Evolutionary conservation across 495 filamentous ascomycete genomes (phyloP).

Genomic region (Glutinoglossum americanum): DNA sequence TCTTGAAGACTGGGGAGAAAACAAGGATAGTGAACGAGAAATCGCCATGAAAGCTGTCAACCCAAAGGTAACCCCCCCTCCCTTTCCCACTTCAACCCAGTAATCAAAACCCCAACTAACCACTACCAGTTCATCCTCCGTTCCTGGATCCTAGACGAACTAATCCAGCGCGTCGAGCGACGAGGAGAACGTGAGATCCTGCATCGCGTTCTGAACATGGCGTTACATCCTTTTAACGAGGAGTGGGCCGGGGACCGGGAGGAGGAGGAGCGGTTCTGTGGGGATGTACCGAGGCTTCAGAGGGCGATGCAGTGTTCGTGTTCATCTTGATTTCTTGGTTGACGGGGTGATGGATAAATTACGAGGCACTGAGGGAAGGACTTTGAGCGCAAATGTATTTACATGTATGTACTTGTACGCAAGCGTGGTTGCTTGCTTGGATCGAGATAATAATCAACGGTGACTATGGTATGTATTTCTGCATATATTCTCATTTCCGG

Average conservation of each 20-base stretch:
- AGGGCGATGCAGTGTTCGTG: slow-evolving; percentile 86
- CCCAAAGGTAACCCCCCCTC: slow-evolving; percentile 36
- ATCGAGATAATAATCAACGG: too few species aligned
- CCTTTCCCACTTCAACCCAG: not conserved
- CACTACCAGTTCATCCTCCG: slow-evolving; percentile 46
- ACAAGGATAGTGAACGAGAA: slow-evolving; percentile 37
- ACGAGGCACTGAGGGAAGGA: too few species aligned
- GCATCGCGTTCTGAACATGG: slow-evolving; percentile 52
- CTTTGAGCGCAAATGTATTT: too few species aligned
- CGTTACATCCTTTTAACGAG: slow-evolving; percentile 64
- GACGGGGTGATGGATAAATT: too few species aligned
- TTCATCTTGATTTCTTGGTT: slow-evolving; percentile 26
- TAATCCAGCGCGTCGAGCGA: slow-evolving; percentile 74
- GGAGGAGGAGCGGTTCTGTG: slow-evolving; percentile 66
- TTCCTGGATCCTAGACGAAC: slow-evolving; percentile 80
- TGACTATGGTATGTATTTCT: too few species aligned
- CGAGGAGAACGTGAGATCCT: slow-evolving; percentile 63
- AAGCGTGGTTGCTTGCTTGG: too few species aligned
- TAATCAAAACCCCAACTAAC: not conserved
- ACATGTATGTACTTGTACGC: too few species aligned
- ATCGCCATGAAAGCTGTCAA: slow-evolving; percentile 63
- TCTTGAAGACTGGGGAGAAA: slow-evolving; percentile 44
- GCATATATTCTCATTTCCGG: too few species aligned
- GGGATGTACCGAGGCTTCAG: slow-evolving; percentile 59
- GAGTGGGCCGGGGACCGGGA: slow-evolving; percentile 44